Evolutionary conservation across 306 rosid genomes (phyloP).

Genomic region (Coriaria nepalensis): DNA sequence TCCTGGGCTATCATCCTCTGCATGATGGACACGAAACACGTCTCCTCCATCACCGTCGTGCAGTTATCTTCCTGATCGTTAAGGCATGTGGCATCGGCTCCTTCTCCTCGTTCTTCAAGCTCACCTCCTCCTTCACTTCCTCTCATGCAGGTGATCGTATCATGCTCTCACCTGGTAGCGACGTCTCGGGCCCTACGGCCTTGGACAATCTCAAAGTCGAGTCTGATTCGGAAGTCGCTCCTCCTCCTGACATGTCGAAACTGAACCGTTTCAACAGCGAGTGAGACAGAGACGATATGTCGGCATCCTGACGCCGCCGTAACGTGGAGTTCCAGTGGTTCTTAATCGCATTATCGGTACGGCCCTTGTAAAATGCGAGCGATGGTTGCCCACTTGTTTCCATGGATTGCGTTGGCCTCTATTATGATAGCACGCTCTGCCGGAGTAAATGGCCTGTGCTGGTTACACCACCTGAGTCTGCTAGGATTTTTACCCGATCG

Average conservation of each 20-base stretch:
- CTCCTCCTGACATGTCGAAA: background rate
- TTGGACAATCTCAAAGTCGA: background rate
- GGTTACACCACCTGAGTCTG: slow-evolving; percentile 83
- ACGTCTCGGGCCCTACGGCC: slow-evolving; percentile 24
- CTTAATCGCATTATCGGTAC: slow-evolving; percentile 86
- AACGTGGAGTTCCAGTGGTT: slow-evolving; percentile 96
- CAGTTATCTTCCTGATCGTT: background rate
- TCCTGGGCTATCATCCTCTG: slow-evolving; percentile 61
- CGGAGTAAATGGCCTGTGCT: slow-evolving; percentile 67
- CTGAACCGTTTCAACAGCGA: slow-evolving; percentile 4
- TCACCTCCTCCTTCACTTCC: slow-evolving; percentile 11
- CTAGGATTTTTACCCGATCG: slow-evolving; percentile 59
- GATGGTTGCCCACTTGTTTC: slow-evolving; percentile 94
- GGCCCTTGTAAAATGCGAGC: slow-evolving; percentile 74
- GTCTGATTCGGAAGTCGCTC: slow-evolving; percentile 15
- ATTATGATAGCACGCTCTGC: slow-evolving; percentile 49
- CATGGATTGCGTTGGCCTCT: slow-evolving; percentile 56
- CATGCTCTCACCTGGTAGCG: slow-evolving; percentile 24
- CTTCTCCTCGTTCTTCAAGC: slow-evolving; percentile 2
- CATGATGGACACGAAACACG: slow-evolving; percentile 27
- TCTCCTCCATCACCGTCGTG: slow-evolving; percentile 15
- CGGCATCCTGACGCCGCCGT: slow-evolving; percentile 31
- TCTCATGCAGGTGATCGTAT: background rate
- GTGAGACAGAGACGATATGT: slow-evolving; percentile 5
- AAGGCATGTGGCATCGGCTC: background rate